Evolutionary conservation across 257 asterid species (phyloP).

Genomic region (Catharanthus roseus): DNA sequence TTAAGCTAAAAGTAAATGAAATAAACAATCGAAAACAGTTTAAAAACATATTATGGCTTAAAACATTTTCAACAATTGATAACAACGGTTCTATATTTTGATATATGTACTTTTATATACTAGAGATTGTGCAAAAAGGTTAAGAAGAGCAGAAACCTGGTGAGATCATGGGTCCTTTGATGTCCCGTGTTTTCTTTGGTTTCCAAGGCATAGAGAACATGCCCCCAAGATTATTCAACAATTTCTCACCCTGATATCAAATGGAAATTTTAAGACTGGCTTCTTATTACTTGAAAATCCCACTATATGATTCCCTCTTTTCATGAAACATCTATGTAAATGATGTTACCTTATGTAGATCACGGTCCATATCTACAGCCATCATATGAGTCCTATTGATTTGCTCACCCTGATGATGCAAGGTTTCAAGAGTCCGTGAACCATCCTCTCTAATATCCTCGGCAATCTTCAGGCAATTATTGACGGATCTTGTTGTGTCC

Average conservation of each 20-base stretch:
- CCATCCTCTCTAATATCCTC: constrained; percentile 75
- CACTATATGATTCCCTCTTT: not conserved
- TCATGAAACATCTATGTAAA: not conserved
- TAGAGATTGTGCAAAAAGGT: no score
- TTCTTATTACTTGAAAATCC: not conserved
- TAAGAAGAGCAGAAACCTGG: constrained; percentile 41
- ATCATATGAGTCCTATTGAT: constrained; percentile 80
- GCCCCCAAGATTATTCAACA: constrained; percentile 86
- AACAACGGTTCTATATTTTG: no score
- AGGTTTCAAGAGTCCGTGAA: constrained; percentile 58
- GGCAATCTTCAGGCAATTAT: constrained; percentile 71
- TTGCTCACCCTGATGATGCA: constrained; percentile 91
- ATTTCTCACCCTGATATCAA: constrained; percentile 67
- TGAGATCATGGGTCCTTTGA: constrained; percentile 62
- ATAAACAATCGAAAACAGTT: no score
- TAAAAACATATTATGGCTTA: no score
- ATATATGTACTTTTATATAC: no score
- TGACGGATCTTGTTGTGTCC: constrained; percentile 73
- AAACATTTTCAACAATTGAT: no score
- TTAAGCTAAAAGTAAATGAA: no score
- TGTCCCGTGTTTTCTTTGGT: constrained; percentile 63
- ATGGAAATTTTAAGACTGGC: not conserved
- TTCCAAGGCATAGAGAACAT: constrained; percentile 98
- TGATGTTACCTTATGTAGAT: constrained; percentile 58
- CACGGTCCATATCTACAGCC: constrained; percentile 86